Conservation (phyloP, 139 green algal species). For the Gonium pectorale region DNA sequence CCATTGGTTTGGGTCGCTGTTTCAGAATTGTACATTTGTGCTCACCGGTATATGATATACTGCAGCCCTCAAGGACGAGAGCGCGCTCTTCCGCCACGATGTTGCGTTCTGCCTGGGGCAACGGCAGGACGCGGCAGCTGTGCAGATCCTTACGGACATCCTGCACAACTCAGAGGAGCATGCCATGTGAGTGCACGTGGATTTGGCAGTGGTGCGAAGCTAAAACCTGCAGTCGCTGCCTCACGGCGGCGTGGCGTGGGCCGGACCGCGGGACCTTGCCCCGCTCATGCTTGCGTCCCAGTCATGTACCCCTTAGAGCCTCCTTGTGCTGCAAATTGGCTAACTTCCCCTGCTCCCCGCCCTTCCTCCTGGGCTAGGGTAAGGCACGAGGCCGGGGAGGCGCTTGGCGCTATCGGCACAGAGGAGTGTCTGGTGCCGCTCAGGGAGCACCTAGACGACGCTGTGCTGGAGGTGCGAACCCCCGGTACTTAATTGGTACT, state of each 20-base stretch:
- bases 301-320: too few species aligned
- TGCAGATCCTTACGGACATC: slow-evolving; percentile 68
- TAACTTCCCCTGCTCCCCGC: neutral
- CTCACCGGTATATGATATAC: too few species aligned
- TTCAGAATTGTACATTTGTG: too few species aligned
- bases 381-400: slow-evolving; percentile 91
- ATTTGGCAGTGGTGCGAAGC: too few species aligned
- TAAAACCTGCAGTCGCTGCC: too few species aligned
- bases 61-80: slow-evolving; percentile 80
- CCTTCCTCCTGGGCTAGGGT: slow-evolving; percentile 70
- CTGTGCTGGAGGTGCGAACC: slow-evolving; percentile 70
- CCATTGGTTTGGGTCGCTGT: too few species aligned
- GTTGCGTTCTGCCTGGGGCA: slow-evolving; percentile 94
- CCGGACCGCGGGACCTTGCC: neutral
- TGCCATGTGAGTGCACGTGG: slow-evolving; percentile 77
- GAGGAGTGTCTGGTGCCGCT: slow-evolving; percentile 78
- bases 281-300: neutral
- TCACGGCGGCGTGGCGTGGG: too few species aligned
- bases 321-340: too few species aligned
- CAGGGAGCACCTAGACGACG: slow-evolving; percentile 64
- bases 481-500: too few species aligned
- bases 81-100: slow-evolving; percentile 90
- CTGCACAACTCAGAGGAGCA: slow-evolving; percentile 79
- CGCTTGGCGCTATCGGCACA: slow-evolving; percentile 88
- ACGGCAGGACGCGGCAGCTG: slow-evolving; percentile 80